Percentiles rank a stretch among this genome's conserved stretches.
phyloP scores from a whole-genome alignment of 257 asterid genomes.

The Plectranthus barbatus region DNA sequence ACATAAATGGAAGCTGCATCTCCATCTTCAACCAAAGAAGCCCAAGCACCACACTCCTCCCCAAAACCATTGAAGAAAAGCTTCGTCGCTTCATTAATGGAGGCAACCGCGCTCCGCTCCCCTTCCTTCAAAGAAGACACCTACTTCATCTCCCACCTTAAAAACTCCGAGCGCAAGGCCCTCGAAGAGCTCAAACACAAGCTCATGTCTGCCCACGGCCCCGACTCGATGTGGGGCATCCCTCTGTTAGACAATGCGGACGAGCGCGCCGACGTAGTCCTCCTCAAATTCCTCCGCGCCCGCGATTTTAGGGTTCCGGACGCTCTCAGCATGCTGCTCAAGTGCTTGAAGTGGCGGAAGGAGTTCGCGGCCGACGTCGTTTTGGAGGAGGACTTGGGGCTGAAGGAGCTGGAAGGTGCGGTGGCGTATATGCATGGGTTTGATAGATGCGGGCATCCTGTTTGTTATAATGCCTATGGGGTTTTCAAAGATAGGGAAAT shows the following conservation, averaged over 20 bases:
- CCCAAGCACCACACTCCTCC: constrained; percentile 17
- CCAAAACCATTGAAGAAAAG: constrained; percentile 39
- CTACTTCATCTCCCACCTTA: constrained; percentile 54
- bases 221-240: constrained; percentile 63
- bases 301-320: constrained; percentile 23
- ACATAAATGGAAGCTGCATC: constrained; percentile 42
- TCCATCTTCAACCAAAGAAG: constrained; percentile 17
- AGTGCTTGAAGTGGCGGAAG: constrained; percentile 55
- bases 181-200: constrained; percentile 47
- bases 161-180: constrained; percentile 45
- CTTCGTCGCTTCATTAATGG: constrained; percentile 46
- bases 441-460: constrained; percentile 62
- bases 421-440: constrained; percentile 68
- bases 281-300: constrained; percentile 76
- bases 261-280: constrained; percentile 52
- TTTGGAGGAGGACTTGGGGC: constrained; percentile 56
- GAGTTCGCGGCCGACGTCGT: constrained; percentile 54
- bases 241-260: constrained; percentile 28
- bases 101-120: constrained; percentile 45
- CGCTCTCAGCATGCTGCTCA: constrained; percentile 47
- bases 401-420: constrained; percentile 66
- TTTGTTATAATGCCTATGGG: constrained; percentile 85
- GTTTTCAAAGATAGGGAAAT: constrained; percentile 59
- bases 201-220: constrained; percentile 27
- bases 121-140: constrained; percentile 79